Base-by-base conservation (phyloP, 2,329 filamentous ascomycete species). In the Acrodontium crateriforme region DNA sequence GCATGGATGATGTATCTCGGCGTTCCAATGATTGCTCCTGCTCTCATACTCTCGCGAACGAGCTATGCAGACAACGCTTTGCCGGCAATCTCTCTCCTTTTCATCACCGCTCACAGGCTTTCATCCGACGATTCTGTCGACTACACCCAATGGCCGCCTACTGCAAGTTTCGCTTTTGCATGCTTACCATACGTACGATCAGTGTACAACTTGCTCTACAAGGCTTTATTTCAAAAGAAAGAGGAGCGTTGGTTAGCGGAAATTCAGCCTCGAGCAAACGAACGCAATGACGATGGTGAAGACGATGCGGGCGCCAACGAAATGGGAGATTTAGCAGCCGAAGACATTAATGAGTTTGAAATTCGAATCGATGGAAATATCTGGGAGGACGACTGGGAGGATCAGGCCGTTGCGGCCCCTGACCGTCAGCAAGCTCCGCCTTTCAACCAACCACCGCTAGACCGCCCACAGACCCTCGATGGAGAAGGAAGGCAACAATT, bases 1-100 rank as follows among this genome's bases (percentile, higher is more conserved):
- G 53, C 62, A 31, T 67, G 66, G 49, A 56, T 65, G 14, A 45
- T 74, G 22, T 64, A 67, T 32, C 41, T 77, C 16, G 74, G 74
- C 2, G 51, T 82, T 3, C 72, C 76, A 2, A 57, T 80, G 5
- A 78, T 85, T 32, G 76, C 73, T 1, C 62, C 77, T 8, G 63
- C 71, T 2, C 60, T 85, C 6, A 62, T 83, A 8, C 62, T 78
- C n/a, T 75, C 75, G 12, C 63, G 78, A 18, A 72, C 75, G 15
- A 64, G 60, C 2, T 60, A 76, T 25, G 68, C 70, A 16, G 76
- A 82, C 40, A 65, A 67, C 3, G 56, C 76, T 6, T 58, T 78
- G 5, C 73, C 74, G 2, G 65, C 70, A 12, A 58, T 78, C 11
- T 74, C 74, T 0, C 62, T 78, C 30, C 59, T 70, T 40, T 71